phyloP scores from a whole-genome alignment of 306 rosid species.

The Amphicarpaea edgeworthii region DNA sequence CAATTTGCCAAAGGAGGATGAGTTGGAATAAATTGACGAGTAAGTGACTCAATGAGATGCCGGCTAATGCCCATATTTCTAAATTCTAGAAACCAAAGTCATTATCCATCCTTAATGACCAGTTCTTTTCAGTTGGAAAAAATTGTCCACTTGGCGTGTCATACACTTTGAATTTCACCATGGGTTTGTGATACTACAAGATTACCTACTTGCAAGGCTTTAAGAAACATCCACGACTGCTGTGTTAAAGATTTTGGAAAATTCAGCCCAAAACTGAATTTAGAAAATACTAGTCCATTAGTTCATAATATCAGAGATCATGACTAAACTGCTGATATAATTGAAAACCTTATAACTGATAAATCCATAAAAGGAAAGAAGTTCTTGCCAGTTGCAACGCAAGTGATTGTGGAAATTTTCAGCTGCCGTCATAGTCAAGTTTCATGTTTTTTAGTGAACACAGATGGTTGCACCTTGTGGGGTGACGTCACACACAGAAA shows the following conservation, averaged over 20 bases:
- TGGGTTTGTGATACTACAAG: background rate
- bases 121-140: background rate
- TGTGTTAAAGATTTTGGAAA: background rate
- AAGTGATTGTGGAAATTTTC: background rate
- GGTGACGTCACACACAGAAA: background rate
- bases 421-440: background rate
- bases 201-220: background rate
- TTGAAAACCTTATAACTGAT: background rate
- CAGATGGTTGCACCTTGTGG: background rate
- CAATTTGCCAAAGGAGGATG: background rate
- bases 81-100: slow-evolving; percentile 27
- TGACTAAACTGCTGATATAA: background rate
- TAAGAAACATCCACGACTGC: background rate
- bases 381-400: background rate
- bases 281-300: background rate
- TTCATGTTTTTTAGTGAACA: background rate
- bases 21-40: background rate
- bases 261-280: background rate
- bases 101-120: slow-evolving; percentile 4
- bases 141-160: background rate
- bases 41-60: background rate
- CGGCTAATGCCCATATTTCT: background rate
- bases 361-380: background rate
- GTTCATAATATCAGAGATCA: background rate
- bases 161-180: background rate